Evolutionary conservation across 2,329 filamentous ascomycete species (phyloP).

Genomic region (Scedosporium boydii): DNA sequence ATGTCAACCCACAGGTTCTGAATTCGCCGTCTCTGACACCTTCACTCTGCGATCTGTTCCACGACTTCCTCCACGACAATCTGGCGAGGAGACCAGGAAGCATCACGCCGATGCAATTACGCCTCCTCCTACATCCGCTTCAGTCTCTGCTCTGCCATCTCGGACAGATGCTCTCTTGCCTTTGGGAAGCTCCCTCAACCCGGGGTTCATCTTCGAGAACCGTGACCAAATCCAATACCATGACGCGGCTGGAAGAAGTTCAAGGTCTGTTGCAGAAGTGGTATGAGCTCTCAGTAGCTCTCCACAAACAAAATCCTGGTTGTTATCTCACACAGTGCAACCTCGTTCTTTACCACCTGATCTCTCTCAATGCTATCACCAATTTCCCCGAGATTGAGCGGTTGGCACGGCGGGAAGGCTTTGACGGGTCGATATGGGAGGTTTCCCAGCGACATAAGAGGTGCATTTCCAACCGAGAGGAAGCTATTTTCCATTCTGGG

Average conservation of each 20-base stretch:
- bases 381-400: constrained; percentile 60
- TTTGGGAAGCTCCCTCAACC: constrained; percentile 43
- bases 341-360: constrained; percentile 60
- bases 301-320: constrained; percentile 43
- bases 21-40: constrained; percentile 30
- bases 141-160: constrained; percentile 57
- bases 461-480: constrained; percentile 53
- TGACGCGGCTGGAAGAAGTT: constrained; percentile 52
- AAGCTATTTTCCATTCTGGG: constrained; percentile 58
- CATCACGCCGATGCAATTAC: constrained; percentile 46
- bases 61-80: constrained; percentile 57
- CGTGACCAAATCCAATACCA: constrained; percentile 50
- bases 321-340: constrained; percentile 56
- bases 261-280: constrained; percentile 55
- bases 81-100: constrained; percentile 35
- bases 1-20: constrained; percentile 41
- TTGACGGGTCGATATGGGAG: constrained; percentile 46
- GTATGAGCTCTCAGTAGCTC: constrained; percentile 53
- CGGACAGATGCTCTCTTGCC: constrained; percentile 55
- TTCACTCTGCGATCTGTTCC: constrained; percentile 57
- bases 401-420: constrained; percentile 51
- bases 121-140: constrained; percentile 59
- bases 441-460: constrained; percentile 47
- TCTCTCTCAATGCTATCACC: constrained; percentile 59
- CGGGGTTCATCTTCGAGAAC: constrained; percentile 31